These are phyloP conservation scores for Boletellus sp. DNA, from an alignment of 1,284 basidiomycete genomes.

Conservation along the genomic window DNA sequence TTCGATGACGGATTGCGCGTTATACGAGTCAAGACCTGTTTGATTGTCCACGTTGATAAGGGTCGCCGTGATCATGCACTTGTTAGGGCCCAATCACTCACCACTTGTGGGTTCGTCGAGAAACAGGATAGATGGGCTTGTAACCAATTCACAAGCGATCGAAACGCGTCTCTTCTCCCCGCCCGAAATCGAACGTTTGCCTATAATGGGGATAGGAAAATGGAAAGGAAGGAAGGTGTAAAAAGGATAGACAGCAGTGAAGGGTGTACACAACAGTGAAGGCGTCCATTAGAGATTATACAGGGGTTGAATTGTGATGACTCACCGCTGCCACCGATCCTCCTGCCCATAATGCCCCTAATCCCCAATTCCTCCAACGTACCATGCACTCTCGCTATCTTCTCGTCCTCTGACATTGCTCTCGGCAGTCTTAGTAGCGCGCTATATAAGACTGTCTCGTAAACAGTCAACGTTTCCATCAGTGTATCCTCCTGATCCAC, in stretches of 20 bases:
- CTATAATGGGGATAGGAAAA: constrained; percentile 34
- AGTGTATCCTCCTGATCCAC: constrained; percentile 98
- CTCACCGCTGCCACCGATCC: constrained; percentile 84
- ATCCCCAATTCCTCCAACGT: constrained; percentile 97
- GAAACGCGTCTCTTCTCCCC: constrained; percentile 95
- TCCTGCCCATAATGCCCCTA: constrained; percentile 82
- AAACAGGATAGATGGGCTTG: constrained; percentile 92
- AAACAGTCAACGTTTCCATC: constrained; percentile 94
- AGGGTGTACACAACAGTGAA: not conserved
- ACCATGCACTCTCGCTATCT: constrained; percentile 91
- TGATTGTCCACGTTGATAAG: not conserved
- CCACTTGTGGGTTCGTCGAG: constrained; percentile 96
- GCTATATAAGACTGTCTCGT: constrained; percentile 94
- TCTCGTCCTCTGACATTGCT: constrained; percentile 93
- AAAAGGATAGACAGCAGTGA: not conserved
- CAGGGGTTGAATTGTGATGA: constrained; percentile 3
- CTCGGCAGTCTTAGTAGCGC: constrained; percentile 86
- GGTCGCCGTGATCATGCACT: not conserved
- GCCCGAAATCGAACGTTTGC: constrained; percentile 85
- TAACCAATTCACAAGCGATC: constrained; percentile 98
- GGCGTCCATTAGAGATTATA: not conserved
- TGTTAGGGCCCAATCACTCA: constrained; percentile 33
- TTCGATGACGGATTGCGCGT: constrained; percentile 93
- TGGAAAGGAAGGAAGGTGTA: not conserved
- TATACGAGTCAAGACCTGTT: constrained; percentile 87